These are phyloP conservation scores for Diphasiastrum complanatum DNA, from an alignment of 83 land plant species.

Conservation along the genomic window DNA sequence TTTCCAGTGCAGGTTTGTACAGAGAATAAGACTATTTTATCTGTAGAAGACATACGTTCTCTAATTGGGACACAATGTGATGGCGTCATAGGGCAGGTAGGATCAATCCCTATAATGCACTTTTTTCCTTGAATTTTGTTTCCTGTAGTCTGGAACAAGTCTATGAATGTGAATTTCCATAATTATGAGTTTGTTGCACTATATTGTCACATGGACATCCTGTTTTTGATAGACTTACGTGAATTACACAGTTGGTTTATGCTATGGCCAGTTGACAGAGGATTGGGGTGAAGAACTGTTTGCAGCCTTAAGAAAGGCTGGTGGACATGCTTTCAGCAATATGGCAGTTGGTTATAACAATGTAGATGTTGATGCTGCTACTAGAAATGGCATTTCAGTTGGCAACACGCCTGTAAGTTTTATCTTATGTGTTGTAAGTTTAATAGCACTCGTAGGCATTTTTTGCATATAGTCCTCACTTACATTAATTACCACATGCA, in stretches of 20 bases:
- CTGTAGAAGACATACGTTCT: conserved; percentile 74
- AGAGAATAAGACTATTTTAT: conserved; percentile 71
- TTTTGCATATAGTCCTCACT: no score
- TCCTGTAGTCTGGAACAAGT: no score
- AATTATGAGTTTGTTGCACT: not conserved
- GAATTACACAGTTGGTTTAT: conserved; percentile 1
- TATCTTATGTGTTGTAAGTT: no score
- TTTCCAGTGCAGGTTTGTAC: conserved; percentile 56
- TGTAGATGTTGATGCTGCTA: conserved; percentile 90
- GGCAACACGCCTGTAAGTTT: conserved; percentile 93
- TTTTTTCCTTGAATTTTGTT: not conserved
- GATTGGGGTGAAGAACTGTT: conserved; percentile 94
- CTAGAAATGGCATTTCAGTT: conserved; percentile 73
- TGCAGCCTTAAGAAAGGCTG: conserved; percentile 64
- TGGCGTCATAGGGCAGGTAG: conserved; percentile 91
- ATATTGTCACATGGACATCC: not conserved
- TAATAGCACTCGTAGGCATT: no score
- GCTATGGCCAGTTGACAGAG: conserved; percentile 94
- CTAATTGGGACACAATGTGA: conserved; percentile 87
- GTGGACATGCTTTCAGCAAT: conserved; percentile 91
- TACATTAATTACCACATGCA: no score
- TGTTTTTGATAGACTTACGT: not conserved
- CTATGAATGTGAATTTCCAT: not conserved
- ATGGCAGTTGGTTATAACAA: conserved; percentile 99
- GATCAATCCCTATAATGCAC: not conserved